Base-by-base conservation (phyloP, 2,329 filamentous ascomycete genomes). In the Incumbomyces lentus region DNA sequence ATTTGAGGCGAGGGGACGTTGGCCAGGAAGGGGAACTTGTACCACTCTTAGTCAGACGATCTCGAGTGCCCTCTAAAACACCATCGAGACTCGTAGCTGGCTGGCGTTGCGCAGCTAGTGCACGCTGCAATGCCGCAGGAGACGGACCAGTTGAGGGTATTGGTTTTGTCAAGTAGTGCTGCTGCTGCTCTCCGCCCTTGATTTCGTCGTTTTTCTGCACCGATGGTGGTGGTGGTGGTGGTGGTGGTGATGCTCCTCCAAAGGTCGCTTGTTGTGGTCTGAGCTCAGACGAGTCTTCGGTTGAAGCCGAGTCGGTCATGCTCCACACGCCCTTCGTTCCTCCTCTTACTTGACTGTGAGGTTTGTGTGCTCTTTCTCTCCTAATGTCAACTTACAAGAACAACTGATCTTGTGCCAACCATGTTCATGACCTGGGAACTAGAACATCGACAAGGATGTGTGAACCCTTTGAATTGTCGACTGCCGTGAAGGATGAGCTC, bases 1-100 rank as follows among this genome's bases (percentile, higher is more conserved):
- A 88, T 61, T 82, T 84, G 53, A 92, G 63, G 52, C 85, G 76
- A 38, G 86, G 85, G 39, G 85, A 89, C 51, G 83, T 68, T 19
- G 86, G 84, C 84, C 85, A 90, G 64, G 79, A 79, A 44, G 74
- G 74, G 48, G 80, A 75, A 58, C 62, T 74, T 55, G 60, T 48
- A 58, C 68, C 45, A 69, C 67, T 40, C 66, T 65, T 46, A 62
- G 64, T 72, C 55, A 44, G 82, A 73, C 88, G 87, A 58, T 82
- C 75, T 51, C 75, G 74, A 37, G 80, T 73, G 45, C 77, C 70
- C 65, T 80, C 81, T 56, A 76, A 66, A 19, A 71, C 70, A 6
- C 76, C 65, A 52, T 93, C 85, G 49, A 78, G 71, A 34, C 72
- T 63, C 30, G 81, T 74, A 40, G 71, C 65, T 43, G 77, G 74